A percentile compares a stretch with the other conserved stretches of the same genome.
phyloP scores from a whole-genome alignment of 306 rosid genomes.

The Amphicarpaea edgeworthii region DNA sequence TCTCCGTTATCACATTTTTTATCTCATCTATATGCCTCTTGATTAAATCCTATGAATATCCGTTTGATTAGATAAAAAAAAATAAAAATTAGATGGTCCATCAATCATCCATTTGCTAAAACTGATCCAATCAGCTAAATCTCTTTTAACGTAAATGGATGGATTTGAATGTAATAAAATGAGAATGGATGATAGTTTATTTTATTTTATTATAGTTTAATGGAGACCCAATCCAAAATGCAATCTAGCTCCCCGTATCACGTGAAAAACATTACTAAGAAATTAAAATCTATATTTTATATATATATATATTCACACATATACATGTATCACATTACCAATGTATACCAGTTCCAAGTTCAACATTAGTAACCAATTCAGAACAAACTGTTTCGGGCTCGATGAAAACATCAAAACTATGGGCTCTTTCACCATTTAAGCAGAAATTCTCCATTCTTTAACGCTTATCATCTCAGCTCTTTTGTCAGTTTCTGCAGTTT shows the following conservation, averaged over 20 bases:
- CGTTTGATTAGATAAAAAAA: too few species aligned
- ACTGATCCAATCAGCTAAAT: background rate
- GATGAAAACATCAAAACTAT: constrained; percentile 35
- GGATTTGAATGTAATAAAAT: background rate
- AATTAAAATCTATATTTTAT: too few species aligned
- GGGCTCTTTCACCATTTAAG: background rate
- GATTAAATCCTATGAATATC: background rate
- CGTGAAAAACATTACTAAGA: background rate
- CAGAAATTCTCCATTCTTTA: background rate
- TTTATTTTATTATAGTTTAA: too few species aligned
- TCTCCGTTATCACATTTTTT: background rate
- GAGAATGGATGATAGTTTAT: background rate
- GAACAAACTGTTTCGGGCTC: constrained; percentile 25
- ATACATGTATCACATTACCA: background rate
- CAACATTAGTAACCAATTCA: constrained; percentile 3
- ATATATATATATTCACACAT: background rate
- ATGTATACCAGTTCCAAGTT: constrained; percentile 8
- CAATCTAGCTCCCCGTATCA: background rate
- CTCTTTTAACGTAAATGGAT: background rate
- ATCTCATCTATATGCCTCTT: background rate
- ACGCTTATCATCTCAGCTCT: constrained; percentile 27
- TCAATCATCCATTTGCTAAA: background rate
- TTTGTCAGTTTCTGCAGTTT: constrained; percentile 33
- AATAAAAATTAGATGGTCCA: background rate
- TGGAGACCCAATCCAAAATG: background rate